Conservation (phyloP, 2,329 filamentous ascomycete species). For the Daldinia sp. region DNA sequence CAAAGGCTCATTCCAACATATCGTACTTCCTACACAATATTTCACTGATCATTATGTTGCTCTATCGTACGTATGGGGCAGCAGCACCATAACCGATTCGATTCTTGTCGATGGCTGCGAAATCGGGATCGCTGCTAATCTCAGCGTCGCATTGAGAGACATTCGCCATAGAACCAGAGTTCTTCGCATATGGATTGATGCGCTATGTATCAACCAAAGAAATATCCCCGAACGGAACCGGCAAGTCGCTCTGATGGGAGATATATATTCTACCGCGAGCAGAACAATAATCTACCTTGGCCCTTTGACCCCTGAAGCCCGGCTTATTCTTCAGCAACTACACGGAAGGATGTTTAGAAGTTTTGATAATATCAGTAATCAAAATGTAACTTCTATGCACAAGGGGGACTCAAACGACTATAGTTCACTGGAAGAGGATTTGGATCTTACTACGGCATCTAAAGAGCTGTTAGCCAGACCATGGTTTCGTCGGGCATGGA, state of each 20-base stretch:
- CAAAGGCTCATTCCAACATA: constrained; percentile 3
- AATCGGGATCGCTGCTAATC: constrained; percentile 4
- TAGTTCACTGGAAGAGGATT: neutral
- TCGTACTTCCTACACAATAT: neutral
- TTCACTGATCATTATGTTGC: constrained; percentile 4
- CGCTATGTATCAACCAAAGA: constrained; percentile 18
- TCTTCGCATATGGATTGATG: constrained; percentile 10
- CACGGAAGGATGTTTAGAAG: neutral
- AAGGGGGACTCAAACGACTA: neutral
- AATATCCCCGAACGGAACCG: constrained; percentile 14
- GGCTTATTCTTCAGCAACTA: neutral
- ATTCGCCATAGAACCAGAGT: neutral
- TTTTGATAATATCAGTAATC: neutral
- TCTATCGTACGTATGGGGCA: constrained; percentile 5
- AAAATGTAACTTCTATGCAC: neutral
- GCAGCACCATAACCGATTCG: neutral
- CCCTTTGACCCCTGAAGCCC: neutral
- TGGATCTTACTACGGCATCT: neutral
- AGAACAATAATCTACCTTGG: constrained; percentile 24
- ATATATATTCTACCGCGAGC: constrained; percentile 16
- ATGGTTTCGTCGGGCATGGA: constrained; percentile 29
- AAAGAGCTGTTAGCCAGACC: constrained; percentile 4
- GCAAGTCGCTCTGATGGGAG: constrained; percentile 19
- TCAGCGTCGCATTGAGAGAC: constrained; percentile 2
- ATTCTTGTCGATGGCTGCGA: neutral